Evolutionary conservation across 2,329 filamentous ascomycete genomes (phyloP).

Genomic region (Ceratocystis papillata): DNA sequence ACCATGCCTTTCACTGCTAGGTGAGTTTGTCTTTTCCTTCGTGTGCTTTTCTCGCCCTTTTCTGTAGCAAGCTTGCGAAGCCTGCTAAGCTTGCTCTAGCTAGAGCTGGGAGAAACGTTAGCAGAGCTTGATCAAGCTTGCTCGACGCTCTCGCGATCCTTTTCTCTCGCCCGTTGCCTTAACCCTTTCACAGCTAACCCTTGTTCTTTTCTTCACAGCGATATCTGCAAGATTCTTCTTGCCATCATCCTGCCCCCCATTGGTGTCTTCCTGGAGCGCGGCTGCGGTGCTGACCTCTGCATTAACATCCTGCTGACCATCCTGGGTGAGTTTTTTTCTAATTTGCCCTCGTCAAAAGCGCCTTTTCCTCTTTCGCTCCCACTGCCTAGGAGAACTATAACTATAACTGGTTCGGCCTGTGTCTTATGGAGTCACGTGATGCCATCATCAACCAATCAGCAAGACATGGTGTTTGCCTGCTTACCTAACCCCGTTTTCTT

Average conservation of each 20-base stretch:
- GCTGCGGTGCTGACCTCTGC: slow-evolving; percentile 74
- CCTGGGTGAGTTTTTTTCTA: slow-evolving; percentile 39
- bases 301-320: slow-evolving; percentile 89
- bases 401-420: no score
- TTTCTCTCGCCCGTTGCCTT: background rate
- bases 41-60: no score
- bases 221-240: slow-evolving; percentile 63
- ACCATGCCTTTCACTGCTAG: slow-evolving; percentile 51
- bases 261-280: slow-evolving; percentile 88
- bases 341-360: background rate
- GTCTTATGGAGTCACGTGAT: background rate
- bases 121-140: no score
- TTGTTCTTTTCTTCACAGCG: slow-evolving; percentile 30
- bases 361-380: background rate
- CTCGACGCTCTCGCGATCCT: background rate
- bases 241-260: slow-evolving; percentile 82
- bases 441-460: background rate
- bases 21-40: slow-evolving; percentile 33
- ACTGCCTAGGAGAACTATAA: no score
- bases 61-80: background rate
- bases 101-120: no score
- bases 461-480: no score
- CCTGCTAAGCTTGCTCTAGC: background rate
- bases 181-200: slow-evolving; percentile 10
- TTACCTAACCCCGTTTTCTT: background rate